Evolutionary conservation across 192 early-diverging fungal species (phyloP).

Genomic region (Entomortierella lignicola): DNA sequence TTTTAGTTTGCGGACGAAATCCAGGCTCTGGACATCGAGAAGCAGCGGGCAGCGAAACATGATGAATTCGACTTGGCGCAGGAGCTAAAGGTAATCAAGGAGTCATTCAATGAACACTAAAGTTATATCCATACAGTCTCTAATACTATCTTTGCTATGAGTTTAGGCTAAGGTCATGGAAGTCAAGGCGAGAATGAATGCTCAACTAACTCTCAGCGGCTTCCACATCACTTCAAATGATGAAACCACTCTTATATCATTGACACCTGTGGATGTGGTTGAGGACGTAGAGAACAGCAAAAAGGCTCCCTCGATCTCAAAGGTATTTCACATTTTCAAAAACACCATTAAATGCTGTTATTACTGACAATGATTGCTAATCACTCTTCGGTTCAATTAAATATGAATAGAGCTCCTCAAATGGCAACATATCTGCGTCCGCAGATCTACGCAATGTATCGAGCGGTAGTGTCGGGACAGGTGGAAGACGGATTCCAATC

Average conservation of each 20-base stretch:
- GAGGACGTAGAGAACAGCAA: background rate
- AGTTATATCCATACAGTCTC: background rate
- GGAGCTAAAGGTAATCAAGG: constrained; percentile 69
- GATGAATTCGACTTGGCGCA: constrained; percentile 86
- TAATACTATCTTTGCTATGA: background rate
- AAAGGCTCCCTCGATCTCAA: background rate
- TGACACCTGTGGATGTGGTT: background rate
- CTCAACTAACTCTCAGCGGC: constrained; percentile 7
- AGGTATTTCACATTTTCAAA: constrained; percentile 2
- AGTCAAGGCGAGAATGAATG: constrained; percentile 25
- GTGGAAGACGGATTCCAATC: background rate
- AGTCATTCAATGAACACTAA: background rate
- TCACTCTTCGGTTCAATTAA: background rate
- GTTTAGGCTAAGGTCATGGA: constrained; percentile 22
- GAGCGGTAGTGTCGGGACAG: constrained; percentile 7
- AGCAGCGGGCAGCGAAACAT: constrained; percentile 67
- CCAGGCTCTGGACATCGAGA: constrained; percentile 62
- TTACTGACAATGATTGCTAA: no score
- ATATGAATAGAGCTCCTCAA: constrained; percentile 8
- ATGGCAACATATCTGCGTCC: background rate
- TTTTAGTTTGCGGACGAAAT: constrained; percentile 56
- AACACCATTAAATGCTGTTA: background rate
- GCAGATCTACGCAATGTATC: background rate
- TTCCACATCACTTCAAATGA: constrained; percentile 12
- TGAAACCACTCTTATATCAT: constrained; percentile 3